Evolutionary conservation across 257 asterid genomes (phyloP), one percentile per base, ranked within the genome.

Genomic region (Petunia axillaris): DNA sequence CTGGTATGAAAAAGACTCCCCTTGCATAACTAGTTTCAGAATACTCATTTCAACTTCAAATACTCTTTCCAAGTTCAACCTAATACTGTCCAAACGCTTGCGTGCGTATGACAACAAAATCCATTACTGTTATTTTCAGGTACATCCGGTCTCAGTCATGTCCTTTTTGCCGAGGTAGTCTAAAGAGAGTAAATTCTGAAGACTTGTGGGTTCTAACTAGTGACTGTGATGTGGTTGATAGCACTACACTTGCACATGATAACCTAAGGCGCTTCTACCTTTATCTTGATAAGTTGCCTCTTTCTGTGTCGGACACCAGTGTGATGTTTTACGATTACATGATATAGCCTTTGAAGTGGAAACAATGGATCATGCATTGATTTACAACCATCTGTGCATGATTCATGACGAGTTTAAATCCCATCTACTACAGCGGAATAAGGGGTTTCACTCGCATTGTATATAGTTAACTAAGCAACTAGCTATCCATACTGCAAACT

Each of bases 121-220:
- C 70, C 52, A 54, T 76, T 78, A 41, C 1, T 13, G 37, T 50
- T 46, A 9, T 54, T 64, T 52, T 68, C 81, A 89, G 89, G 92
- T 77, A 80, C 64, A 71, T 80, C 1, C 81, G 90, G 73, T 87
- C 90, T 58, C 86, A 84, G 37, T 89, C 92, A 0, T 91, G 92
- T 89, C 95, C 91, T 36, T 91, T 89, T 64, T 91, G 96, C 64
- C 92, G 94, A 58, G 96, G 91, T 73, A 88, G 88, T 84, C 82
- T 89, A 48, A 82, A 83, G 83, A 75, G 89, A 38, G 91, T 90
- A 70, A 81, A 80, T 0, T 85, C 91, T 0, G 82, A 83, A 38
- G 94, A 88, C 80, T 79, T 91, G 50, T 91, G 96, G 92, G 86
- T 90, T 76, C 86, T 90, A 58, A 90, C 89, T 0, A 77, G 88